phyloP scores from a whole-genome alignment of 164 flowering plant genomes.

The Tinospora cordifolia region DNA sequence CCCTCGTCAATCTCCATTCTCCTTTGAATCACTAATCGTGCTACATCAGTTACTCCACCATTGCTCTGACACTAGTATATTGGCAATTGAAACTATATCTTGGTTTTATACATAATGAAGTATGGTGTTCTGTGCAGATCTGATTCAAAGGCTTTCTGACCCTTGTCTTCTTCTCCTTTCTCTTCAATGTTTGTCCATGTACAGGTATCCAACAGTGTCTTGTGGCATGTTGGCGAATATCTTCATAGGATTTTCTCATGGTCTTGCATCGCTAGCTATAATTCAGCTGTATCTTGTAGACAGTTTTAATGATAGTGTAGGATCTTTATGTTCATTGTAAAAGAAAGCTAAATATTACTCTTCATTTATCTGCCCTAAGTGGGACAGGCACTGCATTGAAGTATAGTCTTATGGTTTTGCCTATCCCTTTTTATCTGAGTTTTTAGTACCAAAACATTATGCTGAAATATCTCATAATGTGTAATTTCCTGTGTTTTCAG shows the following conservation, averaged over 20 bases:
- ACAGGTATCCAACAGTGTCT: not conserved
- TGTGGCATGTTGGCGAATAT: not conserved
- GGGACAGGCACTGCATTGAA: not conserved
- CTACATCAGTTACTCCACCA: too few relatives aligned
- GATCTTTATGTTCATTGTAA: not conserved
- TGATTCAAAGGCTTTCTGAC: not conserved
- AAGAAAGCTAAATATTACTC: not conserved
- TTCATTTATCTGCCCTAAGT: not conserved
- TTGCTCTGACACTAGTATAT: too few relatives aligned
- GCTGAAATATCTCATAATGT: not conserved
- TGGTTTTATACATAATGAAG: too few relatives aligned
- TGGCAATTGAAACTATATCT: too few relatives aligned
- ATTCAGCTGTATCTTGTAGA: too few relatives aligned
- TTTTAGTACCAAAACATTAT: not conserved
- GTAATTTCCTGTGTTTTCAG: constrained; percentile 31
- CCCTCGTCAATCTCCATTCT: too few relatives aligned
- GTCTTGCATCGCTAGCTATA: not conserved
- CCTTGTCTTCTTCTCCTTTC: not conserved
- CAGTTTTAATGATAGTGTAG: not conserved
- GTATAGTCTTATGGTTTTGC: not conserved
- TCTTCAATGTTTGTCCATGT: not conserved
- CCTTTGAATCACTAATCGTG: too few relatives aligned
- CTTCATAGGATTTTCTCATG: not conserved
- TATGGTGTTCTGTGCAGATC: too few relatives aligned
- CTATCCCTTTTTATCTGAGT: not conserved